Base-by-base conservation (phyloP, 208 protist species). In the Leishmania gerbilli region DNA sequence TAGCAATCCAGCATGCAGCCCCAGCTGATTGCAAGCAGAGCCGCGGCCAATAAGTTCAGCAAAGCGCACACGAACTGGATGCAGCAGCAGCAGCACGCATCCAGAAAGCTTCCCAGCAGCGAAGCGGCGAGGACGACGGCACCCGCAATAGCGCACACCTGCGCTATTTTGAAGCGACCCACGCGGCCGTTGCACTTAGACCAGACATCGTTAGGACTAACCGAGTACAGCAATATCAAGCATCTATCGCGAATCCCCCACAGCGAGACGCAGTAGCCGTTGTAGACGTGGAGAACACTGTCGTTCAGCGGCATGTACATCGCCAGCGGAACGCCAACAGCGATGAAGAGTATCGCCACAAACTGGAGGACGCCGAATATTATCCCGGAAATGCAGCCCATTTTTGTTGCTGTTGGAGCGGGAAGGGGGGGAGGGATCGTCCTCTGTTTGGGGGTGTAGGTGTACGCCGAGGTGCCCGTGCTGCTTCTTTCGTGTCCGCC, bases 221-320 rank as follows among this genome's bases (percentile, higher is more conserved):
- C 56, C 9, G 87, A 62, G 78, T 88, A 89, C 55, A 11, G 71
- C 11, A 74, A 37, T 21, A 67, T 40, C n/a, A 87, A 71, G 81
- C 90, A 93, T 2, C 85, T 79, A 9, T 83, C 51, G 24, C 85
- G 84, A n/a, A 81, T 79, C 17, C 90, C 90, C 90, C 90, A 93
- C 83, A 93, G 79, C 1, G 81, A 88, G 56, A 91, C 79, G 78
- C 88, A 91, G 67, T 82, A 87, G 37, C 55, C 53, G 19, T 82
- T 75, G 53, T 40, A 31, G 45, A 82, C 3, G 9, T 72, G 71
- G 24, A 56, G 24, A n/a, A 21, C 19, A 5, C 79, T 79, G 24
- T 77, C 81, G 37, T 77, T 67, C 37, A 27, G 42, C 3, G 85
- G 80, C 53, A 71, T 77, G 60, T 77, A 78, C 81, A 85, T 82